A percentile compares a stretch with the other conserved stretches of the same genome.
phyloP scores from a whole-genome alignment of 1,284 basidiomycete species.

The Apiotrichum laibachii region DNA sequence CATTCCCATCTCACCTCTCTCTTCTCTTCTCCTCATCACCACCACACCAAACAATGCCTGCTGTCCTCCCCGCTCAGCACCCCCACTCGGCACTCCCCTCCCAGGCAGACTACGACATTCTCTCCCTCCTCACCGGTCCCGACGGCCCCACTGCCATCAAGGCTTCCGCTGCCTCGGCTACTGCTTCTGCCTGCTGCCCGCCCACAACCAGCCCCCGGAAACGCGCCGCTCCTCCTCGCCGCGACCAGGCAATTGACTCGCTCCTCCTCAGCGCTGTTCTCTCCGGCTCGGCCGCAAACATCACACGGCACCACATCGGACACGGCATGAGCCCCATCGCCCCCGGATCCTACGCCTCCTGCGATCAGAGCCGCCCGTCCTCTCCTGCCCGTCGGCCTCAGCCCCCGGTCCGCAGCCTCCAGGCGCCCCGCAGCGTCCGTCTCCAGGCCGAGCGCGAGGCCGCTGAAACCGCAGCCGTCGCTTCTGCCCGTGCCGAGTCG shows the following conservation, averaged over 20 bases:
- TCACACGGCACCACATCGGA: constrained; percentile 49
- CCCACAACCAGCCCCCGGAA: constrained; percentile 17
- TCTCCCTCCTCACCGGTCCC: constrained; percentile 37
- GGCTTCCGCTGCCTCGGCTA: neutral
- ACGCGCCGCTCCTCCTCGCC: constrained; percentile 9
- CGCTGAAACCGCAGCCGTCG: constrained; percentile 7
- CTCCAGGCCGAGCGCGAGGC: constrained; percentile 20
- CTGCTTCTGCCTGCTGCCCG: neutral
- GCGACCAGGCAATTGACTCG: constrained; percentile 40
- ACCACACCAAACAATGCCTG: constrained; percentile 54
- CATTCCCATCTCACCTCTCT: neutral
- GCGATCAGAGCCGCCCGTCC: constrained; percentile 42
- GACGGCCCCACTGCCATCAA: constrained; percentile 21
- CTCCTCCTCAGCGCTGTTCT: constrained; percentile 48
- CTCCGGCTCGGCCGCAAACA: constrained; percentile 41
- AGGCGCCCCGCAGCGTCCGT: constrained; percentile 47
- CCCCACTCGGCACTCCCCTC: constrained; percentile 61
- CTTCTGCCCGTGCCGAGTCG: constrained; percentile 1
- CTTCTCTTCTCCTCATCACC: neutral
- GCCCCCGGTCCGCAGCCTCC: constrained; percentile 29
- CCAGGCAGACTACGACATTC: constrained; percentile 44
- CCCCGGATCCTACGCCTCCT: constrained; percentile 43
- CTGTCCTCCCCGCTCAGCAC: constrained; percentile 59
- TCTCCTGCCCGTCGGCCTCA: constrained; percentile 28
- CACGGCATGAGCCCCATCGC: constrained; percentile 40